Conservation (phyloP, 768 basidiomycete genomes). For the Phylloporus sp. region DNA sequence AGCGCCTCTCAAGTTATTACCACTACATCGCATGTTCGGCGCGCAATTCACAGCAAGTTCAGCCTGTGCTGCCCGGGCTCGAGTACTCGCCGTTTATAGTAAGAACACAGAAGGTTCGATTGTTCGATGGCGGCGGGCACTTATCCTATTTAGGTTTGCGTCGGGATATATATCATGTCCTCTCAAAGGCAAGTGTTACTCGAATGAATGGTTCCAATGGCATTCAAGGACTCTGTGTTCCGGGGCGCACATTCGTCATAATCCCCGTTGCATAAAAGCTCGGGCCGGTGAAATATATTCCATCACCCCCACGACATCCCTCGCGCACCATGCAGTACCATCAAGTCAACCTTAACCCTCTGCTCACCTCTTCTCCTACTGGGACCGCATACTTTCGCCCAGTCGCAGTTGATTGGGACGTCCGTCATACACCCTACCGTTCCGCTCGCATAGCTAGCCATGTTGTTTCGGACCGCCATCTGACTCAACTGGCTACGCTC, state of each 20-base stretch:
- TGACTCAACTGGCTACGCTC: slow-evolving; percentile 39
- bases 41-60: slow-evolving; percentile 22
- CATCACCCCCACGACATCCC: background rate
- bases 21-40: background rate
- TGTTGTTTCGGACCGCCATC: slow-evolving; percentile 18
- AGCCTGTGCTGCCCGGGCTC: slow-evolving; percentile 1
- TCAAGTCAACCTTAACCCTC: slow-evolving; percentile 10
- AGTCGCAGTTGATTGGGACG: slow-evolving; percentile 45
- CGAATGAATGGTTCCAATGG: slow-evolving; percentile 7
- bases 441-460: slow-evolving; percentile 13
- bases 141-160: slow-evolving; percentile 3
- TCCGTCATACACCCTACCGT: slow-evolving; percentile 38
- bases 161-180: background rate
- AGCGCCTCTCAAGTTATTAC: background rate
- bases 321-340: slow-evolving; percentile 15
- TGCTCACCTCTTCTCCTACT: slow-evolving; percentile 12
- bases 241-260: slow-evolving; percentile 1
- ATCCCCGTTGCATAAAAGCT: slow-evolving; percentile 15
- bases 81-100: background rate
- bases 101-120: background rate
- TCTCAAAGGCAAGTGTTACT: slow-evolving; percentile 15
- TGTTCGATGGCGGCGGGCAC: slow-evolving; percentile 10
- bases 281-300: background rate
- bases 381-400: slow-evolving; percentile 9
- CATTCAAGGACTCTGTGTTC: background rate